Conservation (phyloP, 441 rosid genomes). For the Dalechampia spathulata region DNA sequence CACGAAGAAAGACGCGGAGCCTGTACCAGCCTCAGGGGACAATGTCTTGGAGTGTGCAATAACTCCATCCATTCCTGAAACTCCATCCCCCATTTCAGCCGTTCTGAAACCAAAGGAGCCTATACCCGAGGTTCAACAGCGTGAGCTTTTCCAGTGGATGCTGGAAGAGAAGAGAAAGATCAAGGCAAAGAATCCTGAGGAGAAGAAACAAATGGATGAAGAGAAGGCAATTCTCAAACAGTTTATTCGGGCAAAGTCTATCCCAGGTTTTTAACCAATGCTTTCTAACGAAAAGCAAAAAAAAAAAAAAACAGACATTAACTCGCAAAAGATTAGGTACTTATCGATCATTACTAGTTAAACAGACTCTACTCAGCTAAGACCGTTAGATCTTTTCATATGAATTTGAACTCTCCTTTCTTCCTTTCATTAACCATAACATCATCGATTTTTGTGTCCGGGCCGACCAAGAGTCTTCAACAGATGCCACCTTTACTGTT, state of each 20-base stretch:
- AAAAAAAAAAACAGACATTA: too few species aligned
- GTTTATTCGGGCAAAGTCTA: slow-evolving; percentile 42
- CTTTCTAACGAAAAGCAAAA: slow-evolving; percentile 16
- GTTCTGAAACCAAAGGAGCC: slow-evolving; percentile 35
- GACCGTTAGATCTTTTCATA: too few species aligned
- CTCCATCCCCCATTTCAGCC: slow-evolving; percentile 17
- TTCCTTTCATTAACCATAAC: too few species aligned
- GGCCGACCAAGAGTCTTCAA: too few species aligned
- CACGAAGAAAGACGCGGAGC: slow-evolving; percentile 19
- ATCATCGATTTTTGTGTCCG: too few species aligned
- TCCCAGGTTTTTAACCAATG: slow-evolving; percentile 40
- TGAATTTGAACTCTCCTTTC: too few species aligned
- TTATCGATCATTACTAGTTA: not conserved
- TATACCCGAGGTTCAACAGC: slow-evolving; percentile 66
- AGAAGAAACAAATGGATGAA: slow-evolving; percentile 48
- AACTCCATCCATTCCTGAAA: slow-evolving; percentile 16
- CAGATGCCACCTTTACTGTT: too few species aligned
- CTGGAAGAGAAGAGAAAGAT: slow-evolving; percentile 69
- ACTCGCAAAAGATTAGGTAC: not conserved
- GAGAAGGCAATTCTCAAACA: slow-evolving; percentile 67
- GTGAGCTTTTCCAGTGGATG: slow-evolving; percentile 69
- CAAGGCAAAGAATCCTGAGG: slow-evolving; percentile 39
- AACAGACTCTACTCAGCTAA: too few species aligned
- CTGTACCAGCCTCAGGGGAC: slow-evolving; percentile 21
- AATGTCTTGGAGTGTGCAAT: slow-evolving; percentile 9